Conservation (phyloP, 2,329 filamentous ascomycete genomes). For the Fusarium chuoi region DNA sequence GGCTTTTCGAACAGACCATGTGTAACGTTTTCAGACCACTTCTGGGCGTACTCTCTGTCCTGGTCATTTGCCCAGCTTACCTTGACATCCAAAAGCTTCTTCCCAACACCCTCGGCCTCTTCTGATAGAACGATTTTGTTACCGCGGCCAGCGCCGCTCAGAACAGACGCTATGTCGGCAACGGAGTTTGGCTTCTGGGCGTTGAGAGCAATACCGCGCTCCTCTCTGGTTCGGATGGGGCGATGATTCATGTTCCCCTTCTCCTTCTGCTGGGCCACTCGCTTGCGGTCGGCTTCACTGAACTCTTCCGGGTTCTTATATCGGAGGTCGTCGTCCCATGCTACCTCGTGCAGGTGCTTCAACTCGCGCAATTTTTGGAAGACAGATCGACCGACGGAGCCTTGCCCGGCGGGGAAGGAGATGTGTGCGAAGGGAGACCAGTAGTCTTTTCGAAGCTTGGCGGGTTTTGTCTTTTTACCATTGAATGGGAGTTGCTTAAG, state of each 20-base stretch:
- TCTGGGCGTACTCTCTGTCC: slow-evolving; percentile 58
- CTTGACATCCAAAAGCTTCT: slow-evolving; percentile 53
- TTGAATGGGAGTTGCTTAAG: slow-evolving; percentile 71
- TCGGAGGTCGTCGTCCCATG: slow-evolving; percentile 64
- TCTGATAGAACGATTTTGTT: slow-evolving; percentile 56
- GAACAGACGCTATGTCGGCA: slow-evolving; percentile 71
- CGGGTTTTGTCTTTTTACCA: slow-evolving; percentile 73
- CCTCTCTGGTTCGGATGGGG: slow-evolving; percentile 50
- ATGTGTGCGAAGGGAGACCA: slow-evolving; percentile 72
- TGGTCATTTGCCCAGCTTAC: slow-evolving; percentile 63
- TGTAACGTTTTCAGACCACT: slow-evolving; percentile 65
- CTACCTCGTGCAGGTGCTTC: slow-evolving; percentile 69
- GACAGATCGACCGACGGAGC: slow-evolving; percentile 65
- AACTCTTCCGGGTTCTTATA: slow-evolving; percentile 51
- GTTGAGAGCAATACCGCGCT: slow-evolving; percentile 64
- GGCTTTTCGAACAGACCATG: slow-evolving; percentile 55
- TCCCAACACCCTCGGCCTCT: slow-evolving; percentile 27
- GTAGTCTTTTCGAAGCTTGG: slow-evolving; percentile 73
- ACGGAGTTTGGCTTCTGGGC: slow-evolving; percentile 70
- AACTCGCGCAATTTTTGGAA: slow-evolving; percentile 74
- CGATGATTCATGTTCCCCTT: slow-evolving; percentile 47
- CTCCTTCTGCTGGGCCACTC: slow-evolving; percentile 44
- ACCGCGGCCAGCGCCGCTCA: slow-evolving; percentile 62
- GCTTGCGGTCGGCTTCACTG: slow-evolving; percentile 49
- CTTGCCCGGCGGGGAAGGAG: slow-evolving; percentile 63